Base-by-base conservation (phyloP, 352 stramenopile species). In the Phytophthora pistaciae region DNA sequence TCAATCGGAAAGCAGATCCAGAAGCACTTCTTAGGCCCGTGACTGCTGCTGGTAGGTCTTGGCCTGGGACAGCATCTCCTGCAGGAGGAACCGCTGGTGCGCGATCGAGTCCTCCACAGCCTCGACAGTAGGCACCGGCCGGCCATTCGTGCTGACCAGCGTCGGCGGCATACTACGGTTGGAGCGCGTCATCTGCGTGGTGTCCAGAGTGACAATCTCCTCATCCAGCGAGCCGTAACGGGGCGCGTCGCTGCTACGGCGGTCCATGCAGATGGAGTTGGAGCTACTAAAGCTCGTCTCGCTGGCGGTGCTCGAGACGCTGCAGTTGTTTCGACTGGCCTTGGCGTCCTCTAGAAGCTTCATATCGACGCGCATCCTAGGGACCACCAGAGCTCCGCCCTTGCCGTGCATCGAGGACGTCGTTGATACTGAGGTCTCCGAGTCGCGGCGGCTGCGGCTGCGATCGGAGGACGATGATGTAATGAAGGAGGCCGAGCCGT, bases 41-140 rank as follows among this genome's bases (percentile, higher is more conserved):
- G 71, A 27, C 36, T 80, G 64, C 14, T 77, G 67, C 20, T 80
- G 75, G 36, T 80, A 80, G 16, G 74, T 66, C 60, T 82, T 84
- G 57, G 83, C 83, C 65, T 88, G 79, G 27, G 67, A 72, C 62
- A 92, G 77, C 83, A 92, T 92, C 75, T 91, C 79, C 50, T 90
- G 62, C 23, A 92, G 78, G 52, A 92, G 27, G 50, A 83, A 77
- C 10, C 82, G 73, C 66, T 92, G 85, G 46, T 92, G 83, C 10
- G 85, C 85, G 59, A 92, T 89, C 38, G 82, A 91, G 38, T 87
- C 72, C 61, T 92, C 83, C 33, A 92, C 74, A 20, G 71, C 23
- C 70, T 85, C 74, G 11, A 80, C 73, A 23, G 61, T 81, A 3
- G 76, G 65, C 1, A 78, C 46, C 3, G 56, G 53, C 13, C 57